Evolutionary conservation across 2,329 filamentous ascomycete genomes (phyloP).

Genomic region (Arachnopeziza araneosa): DNA sequence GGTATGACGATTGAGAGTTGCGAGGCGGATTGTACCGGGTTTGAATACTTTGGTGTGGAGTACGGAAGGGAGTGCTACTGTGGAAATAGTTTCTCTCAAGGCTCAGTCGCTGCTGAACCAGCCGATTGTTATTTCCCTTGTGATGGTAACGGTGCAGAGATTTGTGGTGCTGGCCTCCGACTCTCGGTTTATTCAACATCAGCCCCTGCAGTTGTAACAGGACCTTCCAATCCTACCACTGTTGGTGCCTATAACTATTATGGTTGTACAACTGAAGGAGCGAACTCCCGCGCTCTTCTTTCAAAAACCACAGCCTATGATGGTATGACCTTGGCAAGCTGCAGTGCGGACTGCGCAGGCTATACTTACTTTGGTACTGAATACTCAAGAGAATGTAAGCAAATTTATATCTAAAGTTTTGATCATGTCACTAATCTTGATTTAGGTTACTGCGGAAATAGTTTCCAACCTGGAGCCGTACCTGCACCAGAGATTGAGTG

Average conservation of each 20-base stretch:
- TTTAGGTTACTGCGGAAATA: not conserved
- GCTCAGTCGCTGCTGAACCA: not conserved
- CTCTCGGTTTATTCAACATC: not conserved
- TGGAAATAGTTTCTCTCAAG: not conserved
- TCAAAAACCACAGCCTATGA: slow-evolving; percentile 12
- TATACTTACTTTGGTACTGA: slow-evolving; percentile 34
- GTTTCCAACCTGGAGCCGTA: not conserved
- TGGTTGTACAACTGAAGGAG: slow-evolving; percentile 32
- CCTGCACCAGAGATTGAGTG: not conserved
- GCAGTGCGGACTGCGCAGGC: slow-evolving; percentile 27
- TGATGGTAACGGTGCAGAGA: not conserved
- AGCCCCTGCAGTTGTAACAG: not conserved
- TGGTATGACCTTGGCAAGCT: slow-evolving; percentile 27
- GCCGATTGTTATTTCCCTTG: not conserved
- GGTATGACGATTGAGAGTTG: not conserved
- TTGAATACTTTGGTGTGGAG: not conserved
- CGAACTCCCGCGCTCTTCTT: slow-evolving; percentile 23
- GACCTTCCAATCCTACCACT: not conserved
- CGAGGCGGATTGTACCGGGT: not conserved
- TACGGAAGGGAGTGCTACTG: not conserved
- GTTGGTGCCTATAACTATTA: slow-evolving; percentile 12
- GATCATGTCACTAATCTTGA: too few relatives aligned
- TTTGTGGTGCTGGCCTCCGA: not conserved
- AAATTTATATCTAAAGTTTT: too few relatives aligned
- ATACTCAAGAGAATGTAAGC: slow-evolving; percentile 32